phyloP scores from a whole-genome alignment of 1,139 yeast genomes.

The Suhomyces choctaworum region DNA sequence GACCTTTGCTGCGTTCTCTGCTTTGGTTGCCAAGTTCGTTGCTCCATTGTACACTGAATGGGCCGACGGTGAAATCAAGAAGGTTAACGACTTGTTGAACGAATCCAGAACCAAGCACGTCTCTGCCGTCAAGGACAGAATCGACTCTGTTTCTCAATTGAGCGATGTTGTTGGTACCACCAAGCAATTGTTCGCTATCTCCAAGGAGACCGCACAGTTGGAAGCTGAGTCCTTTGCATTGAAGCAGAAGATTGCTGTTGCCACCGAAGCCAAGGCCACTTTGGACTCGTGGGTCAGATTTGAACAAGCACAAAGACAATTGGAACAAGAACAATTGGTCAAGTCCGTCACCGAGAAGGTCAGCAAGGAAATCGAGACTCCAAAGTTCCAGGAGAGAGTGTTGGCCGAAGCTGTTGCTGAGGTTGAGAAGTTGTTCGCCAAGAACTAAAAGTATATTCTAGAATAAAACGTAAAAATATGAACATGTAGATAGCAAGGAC shows the following conservation, averaged over 20 bases:
- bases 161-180: constrained; percentile 92
- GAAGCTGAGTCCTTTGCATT: constrained; percentile 93
- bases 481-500: too few relatives aligned
- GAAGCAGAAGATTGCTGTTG: constrained; percentile 86
- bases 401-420: constrained; percentile 90
- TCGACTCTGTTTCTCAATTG: constrained; percentile 80
- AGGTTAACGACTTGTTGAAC: constrained; percentile 79
- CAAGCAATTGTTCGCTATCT: constrained; percentile 85
- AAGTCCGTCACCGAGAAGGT: constrained; percentile 86
- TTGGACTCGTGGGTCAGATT: constrained; percentile 99
- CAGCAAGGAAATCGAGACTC: constrained; percentile 77
- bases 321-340: constrained; percentile 92
- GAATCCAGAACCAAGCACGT: constrained; percentile 89
- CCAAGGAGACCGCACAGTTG: constrained; percentile 93
- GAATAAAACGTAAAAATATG: too few relatives aligned
- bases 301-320: constrained; percentile 94
- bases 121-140: constrained; percentile 89
- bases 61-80: constrained; percentile 89
- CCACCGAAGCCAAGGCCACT: constrained; percentile 88
- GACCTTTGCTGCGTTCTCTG: constrained; percentile 76
- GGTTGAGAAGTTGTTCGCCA: constrained; percentile 78
- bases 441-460: constrained; percentile 28
- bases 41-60: constrained; percentile 95
- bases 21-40: constrained; percentile 77
- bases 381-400: constrained; percentile 92